These are phyloP conservation scores for Aspergillus oerlinghausenensis DNA, from an alignment of 2,329 filamentous ascomycete genomes.

Conservation along the genomic window DNA sequence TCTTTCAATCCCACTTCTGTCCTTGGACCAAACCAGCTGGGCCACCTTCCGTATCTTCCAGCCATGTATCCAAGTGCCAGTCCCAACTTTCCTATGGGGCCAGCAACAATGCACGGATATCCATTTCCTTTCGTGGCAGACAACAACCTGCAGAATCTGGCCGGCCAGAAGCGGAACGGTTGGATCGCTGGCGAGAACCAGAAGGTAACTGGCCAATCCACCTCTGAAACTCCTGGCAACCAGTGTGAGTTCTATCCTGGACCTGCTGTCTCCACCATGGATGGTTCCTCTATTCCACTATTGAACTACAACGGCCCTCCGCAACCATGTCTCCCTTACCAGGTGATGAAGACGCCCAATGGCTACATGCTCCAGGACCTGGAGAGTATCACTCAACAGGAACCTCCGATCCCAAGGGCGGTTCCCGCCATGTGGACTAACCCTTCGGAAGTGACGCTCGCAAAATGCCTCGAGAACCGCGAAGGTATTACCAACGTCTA, in stretches of 20 bases:
- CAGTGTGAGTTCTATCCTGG: conserved; percentile 58
- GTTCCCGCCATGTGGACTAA: conserved; percentile 82
- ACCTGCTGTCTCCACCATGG: conserved; percentile 49
- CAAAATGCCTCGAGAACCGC: conserved; percentile 90
- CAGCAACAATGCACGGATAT: conserved; percentile 29
- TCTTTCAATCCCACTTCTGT: conserved; percentile 26
- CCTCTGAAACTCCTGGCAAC: conserved; percentile 52
- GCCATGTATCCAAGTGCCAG: conserved; percentile 35
- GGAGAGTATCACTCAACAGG: conserved; percentile 64
- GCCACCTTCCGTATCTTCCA: conserved; percentile 34
- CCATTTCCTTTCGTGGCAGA: conserved; percentile 34
- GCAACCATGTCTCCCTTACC: conserved; percentile 42
- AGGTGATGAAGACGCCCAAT: conserved; percentile 44
- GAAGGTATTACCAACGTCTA: conserved; percentile 97
- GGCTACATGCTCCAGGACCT: conserved; percentile 49
- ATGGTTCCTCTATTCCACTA: conserved; percentile 51
- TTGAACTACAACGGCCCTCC: conserved; percentile 60
- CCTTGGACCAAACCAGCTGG: conserved; percentile 29
- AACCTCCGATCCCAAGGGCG: conserved; percentile 79
- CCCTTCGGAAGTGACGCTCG: conserved; percentile 81
- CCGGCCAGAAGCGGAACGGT: conserved; percentile 33
- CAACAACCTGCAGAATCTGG: conserved; percentile 33
- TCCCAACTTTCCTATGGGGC: conserved; percentile 27
- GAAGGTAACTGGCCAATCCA: conserved; percentile 56
- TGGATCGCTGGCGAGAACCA: conserved; percentile 42